Evolutionary conservation across 371 early-diverging fungal genomes (phyloP).

Genomic region (Batkoa obscura): DNA sequence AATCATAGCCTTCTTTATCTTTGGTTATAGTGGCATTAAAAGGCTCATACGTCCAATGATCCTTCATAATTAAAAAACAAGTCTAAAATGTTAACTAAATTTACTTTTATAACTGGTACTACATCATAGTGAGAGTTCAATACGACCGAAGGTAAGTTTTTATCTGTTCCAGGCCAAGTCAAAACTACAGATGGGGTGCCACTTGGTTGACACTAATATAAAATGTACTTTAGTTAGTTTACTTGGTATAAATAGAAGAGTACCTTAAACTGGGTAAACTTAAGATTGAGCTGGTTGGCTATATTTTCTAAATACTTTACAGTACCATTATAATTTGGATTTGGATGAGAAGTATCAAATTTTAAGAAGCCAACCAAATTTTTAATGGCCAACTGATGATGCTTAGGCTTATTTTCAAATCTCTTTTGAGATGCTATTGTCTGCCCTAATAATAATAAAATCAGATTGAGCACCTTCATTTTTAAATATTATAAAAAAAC

Average conservation of each 20-base stretch:
- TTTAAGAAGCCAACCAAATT: too few relatives aligned
- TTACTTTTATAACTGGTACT: conserved; percentile 46
- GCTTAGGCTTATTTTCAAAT: too few relatives aligned
- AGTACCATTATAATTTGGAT: conserved; percentile 44
- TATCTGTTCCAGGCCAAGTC: conserved; percentile 33
- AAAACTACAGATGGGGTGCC: conserved; percentile 53
- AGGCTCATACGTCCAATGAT: conserved; percentile 48
- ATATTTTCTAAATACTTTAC: conserved; percentile 30
- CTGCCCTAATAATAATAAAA: too few relatives aligned
- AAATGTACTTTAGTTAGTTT: background rate
- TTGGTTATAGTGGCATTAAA: conserved; percentile 40
- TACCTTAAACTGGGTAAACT: conserved; percentile 24
- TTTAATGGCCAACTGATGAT: too few relatives aligned
- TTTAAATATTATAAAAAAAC: too few relatives aligned
- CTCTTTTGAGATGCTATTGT: too few relatives aligned
- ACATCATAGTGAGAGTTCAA: conserved; percentile 71
- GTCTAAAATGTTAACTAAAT: background rate
- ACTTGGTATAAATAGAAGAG: background rate
- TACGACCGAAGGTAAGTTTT: conserved; percentile 26
- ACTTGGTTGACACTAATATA: background rate
- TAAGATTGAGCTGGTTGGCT: conserved; percentile 43
- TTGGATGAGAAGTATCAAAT: too few relatives aligned
- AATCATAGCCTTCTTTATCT: conserved; percentile 23
- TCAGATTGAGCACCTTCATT: too few relatives aligned
- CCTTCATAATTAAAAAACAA: conserved; percentile 7